These are phyloP conservation scores for Penicillium diatomitis DNA, from an alignment of 495 filamentous ascomycete species.

Conservation along the genomic window DNA sequence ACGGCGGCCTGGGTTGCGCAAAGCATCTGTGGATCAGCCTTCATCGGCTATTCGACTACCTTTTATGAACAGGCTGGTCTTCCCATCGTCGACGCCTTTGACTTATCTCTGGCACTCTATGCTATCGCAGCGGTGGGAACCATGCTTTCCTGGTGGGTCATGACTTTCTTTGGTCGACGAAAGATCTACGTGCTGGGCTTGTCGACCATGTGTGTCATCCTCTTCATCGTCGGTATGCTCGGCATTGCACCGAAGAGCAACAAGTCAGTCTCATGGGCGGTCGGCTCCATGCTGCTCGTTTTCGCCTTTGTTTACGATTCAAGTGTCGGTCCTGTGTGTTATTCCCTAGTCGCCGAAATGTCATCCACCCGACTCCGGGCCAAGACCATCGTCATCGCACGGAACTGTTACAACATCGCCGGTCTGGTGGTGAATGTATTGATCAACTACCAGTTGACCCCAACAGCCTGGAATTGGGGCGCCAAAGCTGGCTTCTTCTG, in stretches of 20 bases:
- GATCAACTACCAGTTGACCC: slow-evolving; percentile 41
- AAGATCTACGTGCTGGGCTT: slow-evolving; percentile 56
- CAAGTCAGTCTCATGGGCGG: slow-evolving; percentile 34
- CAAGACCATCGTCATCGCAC: slow-evolving; percentile 60
- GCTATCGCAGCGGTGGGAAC: slow-evolving; percentile 41
- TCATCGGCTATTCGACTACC: slow-evolving; percentile 66
- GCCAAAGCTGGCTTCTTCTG: slow-evolving; percentile 67
- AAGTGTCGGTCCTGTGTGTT: slow-evolving; percentile 65
- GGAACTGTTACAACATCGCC: slow-evolving; percentile 26
- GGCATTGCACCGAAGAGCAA: background rate
- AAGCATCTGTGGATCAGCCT: slow-evolving; percentile 61
- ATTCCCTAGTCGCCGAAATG: slow-evolving; percentile 62
- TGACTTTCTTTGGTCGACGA: slow-evolving; percentile 56
- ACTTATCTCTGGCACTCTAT: background rate
- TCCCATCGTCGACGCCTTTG: slow-evolving; percentile 43
- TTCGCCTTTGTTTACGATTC: slow-evolving; percentile 63
- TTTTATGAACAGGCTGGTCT: slow-evolving; percentile 65
- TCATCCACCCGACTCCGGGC: slow-evolving; percentile 59
- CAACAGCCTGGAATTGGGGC: slow-evolving; percentile 59
- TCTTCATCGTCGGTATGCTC: background rate
- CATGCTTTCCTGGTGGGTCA: slow-evolving; percentile 59
- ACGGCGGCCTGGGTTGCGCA: slow-evolving; percentile 73
- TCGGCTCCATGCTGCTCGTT: slow-evolving; percentile 55
- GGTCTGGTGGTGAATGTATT: background rate
- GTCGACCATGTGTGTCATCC: background rate